A percentile compares a stretch with the other conserved stretches of the same genome.
Conservation (phyloP, 768 basidiomycete species). For the Lentinula sp. region DNA sequence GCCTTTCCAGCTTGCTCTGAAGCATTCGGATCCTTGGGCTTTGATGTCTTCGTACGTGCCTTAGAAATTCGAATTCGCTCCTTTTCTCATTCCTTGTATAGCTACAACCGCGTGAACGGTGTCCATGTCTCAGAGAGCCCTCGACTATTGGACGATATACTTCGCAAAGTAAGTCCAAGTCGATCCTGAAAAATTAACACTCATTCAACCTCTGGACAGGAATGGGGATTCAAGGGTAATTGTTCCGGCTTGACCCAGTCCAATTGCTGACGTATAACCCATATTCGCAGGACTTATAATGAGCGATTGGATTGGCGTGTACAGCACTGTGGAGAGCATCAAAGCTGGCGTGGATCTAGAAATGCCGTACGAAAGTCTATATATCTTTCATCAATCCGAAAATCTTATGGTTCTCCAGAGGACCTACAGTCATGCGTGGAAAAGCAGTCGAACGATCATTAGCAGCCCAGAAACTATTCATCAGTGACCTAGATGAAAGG, state of each 20-base stretch:
- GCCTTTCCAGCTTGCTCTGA: constrained; percentile 56
- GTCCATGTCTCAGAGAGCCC: constrained; percentile 52
- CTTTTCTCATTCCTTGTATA: constrained; percentile 13
- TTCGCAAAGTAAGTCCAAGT: constrained; percentile 33
- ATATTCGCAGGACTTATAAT: constrained; percentile 38
- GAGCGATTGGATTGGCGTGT: constrained; percentile 54
- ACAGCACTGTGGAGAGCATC: constrained; percentile 42
- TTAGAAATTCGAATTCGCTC: neutral
- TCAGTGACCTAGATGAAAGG: constrained; percentile 33
- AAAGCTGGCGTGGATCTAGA: constrained; percentile 63
- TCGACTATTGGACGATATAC: constrained; percentile 42
- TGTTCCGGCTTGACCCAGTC: neutral
- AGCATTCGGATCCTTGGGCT: constrained; percentile 49
- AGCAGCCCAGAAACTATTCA: constrained; percentile 35
- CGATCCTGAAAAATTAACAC: neutral
- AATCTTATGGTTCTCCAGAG: constrained; percentile 18
- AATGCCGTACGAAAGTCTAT: constrained; percentile 38
- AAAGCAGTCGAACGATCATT: constrained; percentile 33
- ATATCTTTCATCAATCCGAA: too few species aligned
- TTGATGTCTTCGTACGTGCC: constrained; percentile 48
- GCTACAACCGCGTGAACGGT: constrained; percentile 59
- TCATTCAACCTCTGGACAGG: constrained; percentile 16
- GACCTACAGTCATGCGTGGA: constrained; percentile 44
- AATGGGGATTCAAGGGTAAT: constrained; percentile 56
- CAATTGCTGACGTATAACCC: neutral